These are phyloP conservation scores for Cryphonectria japonica DNA, from an alignment of 2,329 filamentous ascomycete species.

Conservation along the genomic window DNA sequence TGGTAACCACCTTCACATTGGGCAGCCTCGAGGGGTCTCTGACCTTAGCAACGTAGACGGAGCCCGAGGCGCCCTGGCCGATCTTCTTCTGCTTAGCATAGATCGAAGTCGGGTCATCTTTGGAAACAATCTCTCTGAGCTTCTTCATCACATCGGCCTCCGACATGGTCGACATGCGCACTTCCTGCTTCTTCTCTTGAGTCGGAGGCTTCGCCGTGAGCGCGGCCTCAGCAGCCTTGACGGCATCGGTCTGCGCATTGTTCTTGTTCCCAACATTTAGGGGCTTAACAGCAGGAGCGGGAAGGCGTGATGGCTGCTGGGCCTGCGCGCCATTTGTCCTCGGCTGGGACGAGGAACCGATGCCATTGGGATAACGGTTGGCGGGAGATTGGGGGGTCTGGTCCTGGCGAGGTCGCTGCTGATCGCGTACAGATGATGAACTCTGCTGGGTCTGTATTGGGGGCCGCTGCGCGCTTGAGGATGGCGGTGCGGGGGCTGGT, in stretches of 20 bases:
- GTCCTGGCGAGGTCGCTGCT: conserved; percentile 52
- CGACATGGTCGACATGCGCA: conserved; percentile 98
- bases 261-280: conserved; percentile 77
- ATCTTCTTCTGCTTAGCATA: conserved; percentile 99
- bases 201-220: conserved; percentile 82
- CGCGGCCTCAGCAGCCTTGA: conserved; percentile 89
- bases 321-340: conserved; percentile 51
- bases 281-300: conserved; percentile 65
- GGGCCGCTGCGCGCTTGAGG: conserved; percentile 48
- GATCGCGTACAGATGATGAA: conserved; percentile 49
- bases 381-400: conserved; percentile 51
- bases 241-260: conserved; percentile 61
- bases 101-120: conserved; percentile 90
- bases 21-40: conserved; percentile 64
- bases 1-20: conserved; percentile 8
- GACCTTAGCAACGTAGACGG: conserved; percentile 95
- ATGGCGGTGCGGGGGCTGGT: conserved; percentile 72
- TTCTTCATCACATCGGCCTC: conserved; percentile 97
- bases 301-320: conserved; percentile 53
- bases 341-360: conserved; percentile 55
- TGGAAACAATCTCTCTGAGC: conserved; percentile 90
- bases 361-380: conserved; percentile 61
- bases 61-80: conserved; percentile 95
- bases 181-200: conserved; percentile 84
- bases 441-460: conserved; percentile 55